phyloP scores from a whole-genome alignment of 2,329 filamentous ascomycete species.

The Cytospora mali region DNA sequence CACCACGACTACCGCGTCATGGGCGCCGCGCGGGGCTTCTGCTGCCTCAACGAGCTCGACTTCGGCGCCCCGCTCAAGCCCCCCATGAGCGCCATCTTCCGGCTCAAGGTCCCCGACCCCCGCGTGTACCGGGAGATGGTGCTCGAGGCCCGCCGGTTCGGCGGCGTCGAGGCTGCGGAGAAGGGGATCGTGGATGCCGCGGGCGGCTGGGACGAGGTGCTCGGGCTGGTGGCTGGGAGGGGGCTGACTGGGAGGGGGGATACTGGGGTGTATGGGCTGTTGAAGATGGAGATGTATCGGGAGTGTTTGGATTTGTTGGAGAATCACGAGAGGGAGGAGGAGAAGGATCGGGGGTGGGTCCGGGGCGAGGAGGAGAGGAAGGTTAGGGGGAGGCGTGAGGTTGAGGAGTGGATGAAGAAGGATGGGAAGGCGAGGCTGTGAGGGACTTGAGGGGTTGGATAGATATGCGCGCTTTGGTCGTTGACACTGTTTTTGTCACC shows the following conservation, averaged over 20 bases:
- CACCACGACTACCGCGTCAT: constrained; percentile 83
- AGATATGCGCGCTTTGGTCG: too few relatives aligned
- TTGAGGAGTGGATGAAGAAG: constrained; percentile 52
- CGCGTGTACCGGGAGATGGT: constrained; percentile 63
- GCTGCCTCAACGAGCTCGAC: constrained; percentile 81
- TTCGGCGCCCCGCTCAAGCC: constrained; percentile 76
- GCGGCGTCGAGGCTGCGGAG: constrained; percentile 63
- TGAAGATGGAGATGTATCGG: constrained; percentile 78
- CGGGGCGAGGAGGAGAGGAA: constrained; percentile 45
- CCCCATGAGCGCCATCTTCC: constrained; percentile 75
- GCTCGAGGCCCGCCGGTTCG: constrained; percentile 73
- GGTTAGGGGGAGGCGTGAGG: constrained; percentile 48
- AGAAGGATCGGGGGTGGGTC: constrained; percentile 47
- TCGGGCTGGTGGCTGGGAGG: constrained; percentile 61
- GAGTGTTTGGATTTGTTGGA: constrained; percentile 63
- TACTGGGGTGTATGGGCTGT: constrained; percentile 66
- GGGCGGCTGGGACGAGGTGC: constrained; percentile 64
- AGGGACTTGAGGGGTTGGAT: constrained; percentile 11
- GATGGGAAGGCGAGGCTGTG: constrained; percentile 47
- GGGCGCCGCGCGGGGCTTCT: constrained; percentile 69
- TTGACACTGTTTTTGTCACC: too few relatives aligned
- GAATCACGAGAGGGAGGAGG: constrained; percentile 52
- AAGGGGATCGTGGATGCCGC: constrained; percentile 70
- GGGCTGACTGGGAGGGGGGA: constrained; percentile 63
- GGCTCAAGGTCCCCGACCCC: constrained; percentile 62